Base-by-base conservation (phyloP, 129 eudicot genomes). In the Tagetes patula region DNA sequence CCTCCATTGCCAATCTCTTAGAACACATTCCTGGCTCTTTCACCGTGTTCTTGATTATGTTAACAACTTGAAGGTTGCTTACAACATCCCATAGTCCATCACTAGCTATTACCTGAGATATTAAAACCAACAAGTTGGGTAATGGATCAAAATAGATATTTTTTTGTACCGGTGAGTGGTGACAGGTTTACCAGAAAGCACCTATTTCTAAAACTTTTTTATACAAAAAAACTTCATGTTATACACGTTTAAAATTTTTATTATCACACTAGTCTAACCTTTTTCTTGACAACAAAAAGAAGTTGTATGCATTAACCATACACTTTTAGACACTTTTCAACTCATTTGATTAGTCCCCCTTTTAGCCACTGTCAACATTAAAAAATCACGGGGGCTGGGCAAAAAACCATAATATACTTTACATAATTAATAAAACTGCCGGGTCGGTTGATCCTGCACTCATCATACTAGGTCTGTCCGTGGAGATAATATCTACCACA, bases 1-100 rank as follows among this genome's bases (percentile, higher is more conserved):
- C 99, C 76, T 90, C 96, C 2, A 88, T 90, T 8, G 92, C 97
- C 82, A 95, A 83, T 80, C 99, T 84, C 83, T 95, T 91, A n/a
- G 99, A 85, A 79, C 99, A 95, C 99, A 95, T 95, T 46, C 91
- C 87, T 8, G 91, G 67, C 67, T 95, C 99, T 84, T 95, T 95
- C 30, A 95, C 99, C 0, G 99, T 95, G 77, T 95, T 87, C 66
- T 78, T 90, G 34, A 95, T 88, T 72, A 91, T 85, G 64, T 79
- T 80, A 41, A 90, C 81, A 3, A 88, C 96, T 47, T 90, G 94
- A 55, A 27, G 64, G 40, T 85, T 77, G 78, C 89, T 82, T 69
- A 95, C 66, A 54, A 86, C 97, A 67, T 95, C 97, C 99, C 99
- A 95, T 1, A 95, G 82, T 13, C 99, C 97, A 69, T 95, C 99